These are phyloP conservation scores for Cercospora zeina DNA, from an alignment of 2,329 filamentous ascomycete species.

Conservation along the genomic window DNA sequence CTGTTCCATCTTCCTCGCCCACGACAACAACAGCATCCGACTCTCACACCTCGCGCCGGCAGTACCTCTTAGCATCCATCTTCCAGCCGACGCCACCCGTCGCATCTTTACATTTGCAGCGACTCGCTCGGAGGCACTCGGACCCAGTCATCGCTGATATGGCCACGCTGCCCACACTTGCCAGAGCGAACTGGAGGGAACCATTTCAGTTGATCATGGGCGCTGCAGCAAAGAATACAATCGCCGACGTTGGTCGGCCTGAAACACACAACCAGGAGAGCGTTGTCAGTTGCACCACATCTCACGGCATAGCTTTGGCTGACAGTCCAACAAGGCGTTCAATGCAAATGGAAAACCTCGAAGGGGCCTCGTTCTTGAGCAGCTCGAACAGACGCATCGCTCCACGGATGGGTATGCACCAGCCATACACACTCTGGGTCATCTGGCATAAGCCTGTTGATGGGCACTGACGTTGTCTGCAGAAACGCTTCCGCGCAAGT, in stretches of 20 bases:
- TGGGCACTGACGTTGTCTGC: neutral
- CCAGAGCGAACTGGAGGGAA: constrained; percentile 15
- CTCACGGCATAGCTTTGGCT: neutral
- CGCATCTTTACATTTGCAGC: constrained; percentile 21
- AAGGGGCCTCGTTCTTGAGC: constrained; percentile 8
- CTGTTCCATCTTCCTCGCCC: constrained; percentile 7
- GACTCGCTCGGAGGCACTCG: constrained; percentile 16
- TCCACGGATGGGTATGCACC: constrained; percentile 28
- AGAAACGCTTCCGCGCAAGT: neutral
- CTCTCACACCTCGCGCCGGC: constrained; percentile 15
- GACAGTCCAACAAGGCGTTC: neutral
- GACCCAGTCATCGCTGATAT: constrained; percentile 19
- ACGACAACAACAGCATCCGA: constrained; percentile 10
- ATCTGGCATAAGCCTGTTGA: neutral
- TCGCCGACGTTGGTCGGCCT: neutral
- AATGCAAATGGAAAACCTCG: neutral
- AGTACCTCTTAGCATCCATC: constrained; percentile 26
- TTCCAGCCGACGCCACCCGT: constrained; percentile 23
- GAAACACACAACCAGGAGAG: neutral
- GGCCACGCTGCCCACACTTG: constrained; percentile 25
- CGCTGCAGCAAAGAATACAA: constrained; percentile 6
- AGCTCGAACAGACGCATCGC: constrained; percentile 29
- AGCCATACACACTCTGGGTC: neutral
- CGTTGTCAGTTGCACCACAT: constrained; percentile 2
- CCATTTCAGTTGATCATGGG: constrained; percentile 20